Conservation (phyloP, 1,139 yeast species). For the Candida anutae region DNA sequence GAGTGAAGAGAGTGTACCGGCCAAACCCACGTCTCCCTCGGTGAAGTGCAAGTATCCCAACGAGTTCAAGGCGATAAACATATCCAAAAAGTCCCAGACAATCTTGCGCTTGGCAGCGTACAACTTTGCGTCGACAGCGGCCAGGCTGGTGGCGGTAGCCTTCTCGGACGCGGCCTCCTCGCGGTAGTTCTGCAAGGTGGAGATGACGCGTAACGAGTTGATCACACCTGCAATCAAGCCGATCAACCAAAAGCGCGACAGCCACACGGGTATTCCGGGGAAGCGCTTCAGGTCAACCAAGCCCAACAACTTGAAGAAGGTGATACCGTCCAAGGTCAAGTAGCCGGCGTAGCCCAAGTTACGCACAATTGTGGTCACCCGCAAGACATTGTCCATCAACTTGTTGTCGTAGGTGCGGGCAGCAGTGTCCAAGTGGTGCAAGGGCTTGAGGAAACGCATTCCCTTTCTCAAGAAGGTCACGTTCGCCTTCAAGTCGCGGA, state of each 20-base stretch:
- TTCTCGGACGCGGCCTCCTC: slow-evolving; percentile 20
- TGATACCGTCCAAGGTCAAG: slow-evolving; percentile 64
- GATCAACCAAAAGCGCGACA: slow-evolving; percentile 69
- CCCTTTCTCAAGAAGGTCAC: slow-evolving; percentile 74
- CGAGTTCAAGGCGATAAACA: slow-evolving; percentile 67
- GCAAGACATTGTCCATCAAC: slow-evolving; percentile 57
- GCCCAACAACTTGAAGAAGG: slow-evolving; percentile 56
- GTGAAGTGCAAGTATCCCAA: slow-evolving; percentile 54
- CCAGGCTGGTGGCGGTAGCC: slow-evolving; percentile 15
- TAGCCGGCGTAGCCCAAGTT: slow-evolving; percentile 72
- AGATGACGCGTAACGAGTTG: slow-evolving; percentile 39
- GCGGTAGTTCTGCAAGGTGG: slow-evolving; percentile 8
- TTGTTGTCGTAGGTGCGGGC: slow-evolving; percentile 65
- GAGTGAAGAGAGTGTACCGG: slow-evolving; percentile 76
- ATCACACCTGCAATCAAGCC: slow-evolving; percentile 60
- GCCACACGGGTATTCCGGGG: slow-evolving; percentile 32
- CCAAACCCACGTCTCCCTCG: slow-evolving; percentile 79
- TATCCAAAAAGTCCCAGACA: slow-evolving; percentile 73
- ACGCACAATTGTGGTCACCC: slow-evolving; percentile 51
- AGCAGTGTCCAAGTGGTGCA: slow-evolving; percentile 66
- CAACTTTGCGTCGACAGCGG: slow-evolving; percentile 22
- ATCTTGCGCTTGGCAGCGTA: slow-evolving; percentile 53
- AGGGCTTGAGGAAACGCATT: slow-evolving; percentile 77
- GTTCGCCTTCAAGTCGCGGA: slow-evolving; percentile 48
- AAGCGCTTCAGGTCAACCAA: slow-evolving; percentile 27